Evolutionary conservation across 2,329 filamentous ascomycete genomes (phyloP).

Genomic region (Ambrosiella xylebori): DNA sequence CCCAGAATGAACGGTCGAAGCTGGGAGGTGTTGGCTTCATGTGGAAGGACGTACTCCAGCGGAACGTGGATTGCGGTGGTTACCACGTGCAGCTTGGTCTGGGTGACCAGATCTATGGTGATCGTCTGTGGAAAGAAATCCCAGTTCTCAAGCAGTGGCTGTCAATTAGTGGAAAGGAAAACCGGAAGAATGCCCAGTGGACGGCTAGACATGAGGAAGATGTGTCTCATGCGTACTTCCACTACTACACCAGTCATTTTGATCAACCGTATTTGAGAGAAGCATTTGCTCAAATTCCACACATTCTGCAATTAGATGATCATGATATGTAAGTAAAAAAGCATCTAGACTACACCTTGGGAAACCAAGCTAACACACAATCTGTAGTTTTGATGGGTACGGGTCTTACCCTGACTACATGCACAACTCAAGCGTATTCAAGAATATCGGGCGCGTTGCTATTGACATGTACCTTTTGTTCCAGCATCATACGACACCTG

Average conservation of each 20-base stretch:
- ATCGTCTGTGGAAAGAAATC: constrained; percentile 91
- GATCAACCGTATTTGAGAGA: constrained; percentile 90
- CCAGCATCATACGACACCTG: constrained; percentile 91
- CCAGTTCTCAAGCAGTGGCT: constrained; percentile 91
- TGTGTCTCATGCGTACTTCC: constrained; percentile 89
- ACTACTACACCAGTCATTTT: constrained; percentile 97
- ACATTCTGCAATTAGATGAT: constrained; percentile 82
- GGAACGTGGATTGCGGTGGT: constrained; percentile 88
- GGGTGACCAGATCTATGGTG: constrained; percentile 89
- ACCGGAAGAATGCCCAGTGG: constrained; percentile 78
- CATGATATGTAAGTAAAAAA: constrained; percentile 77
- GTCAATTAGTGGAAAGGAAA: constrained; percentile 79
- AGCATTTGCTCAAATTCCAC: constrained; percentile 93
- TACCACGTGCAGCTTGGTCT: constrained; percentile 89
- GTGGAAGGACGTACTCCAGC: constrained; percentile 98
- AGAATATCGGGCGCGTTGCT: constrained; percentile 88
- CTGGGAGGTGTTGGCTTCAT: constrained; percentile 84
- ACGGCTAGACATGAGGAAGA: constrained; percentile 91
- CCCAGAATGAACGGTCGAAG: constrained; percentile 65
- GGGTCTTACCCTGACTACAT: constrained; percentile 96
- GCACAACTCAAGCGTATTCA: constrained; percentile 95
- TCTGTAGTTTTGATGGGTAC: constrained; percentile 74
- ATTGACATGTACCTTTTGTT: constrained; percentile 97
- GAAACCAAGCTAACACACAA: constrained; percentile 12
- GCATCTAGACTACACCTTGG: neutral